Percentiles rank a stretch among this genome's conserved stretches.
Evolutionary conservation across 1,284 basidiomycete species (phyloP).

Genomic region (Agroathelia rolfsii): DNA sequence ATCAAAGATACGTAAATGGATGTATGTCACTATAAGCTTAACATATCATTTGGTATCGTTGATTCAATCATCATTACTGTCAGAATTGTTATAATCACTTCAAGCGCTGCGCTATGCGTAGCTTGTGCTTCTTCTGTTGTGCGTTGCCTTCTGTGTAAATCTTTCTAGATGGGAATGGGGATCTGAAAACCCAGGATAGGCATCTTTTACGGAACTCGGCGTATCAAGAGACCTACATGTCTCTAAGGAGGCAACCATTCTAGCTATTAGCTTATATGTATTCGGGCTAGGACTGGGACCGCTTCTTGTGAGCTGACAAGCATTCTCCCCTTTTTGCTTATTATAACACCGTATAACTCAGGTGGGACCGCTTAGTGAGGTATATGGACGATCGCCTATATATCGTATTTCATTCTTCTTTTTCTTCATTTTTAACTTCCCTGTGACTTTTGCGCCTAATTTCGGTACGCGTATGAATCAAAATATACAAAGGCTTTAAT

Average conservation of each 20-base stretch:
- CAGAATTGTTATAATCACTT: constrained; percentile 16
- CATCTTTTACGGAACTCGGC: constrained; percentile 55
- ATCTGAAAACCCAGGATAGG: constrained; percentile 26
- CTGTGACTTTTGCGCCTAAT: constrained; percentile 59
- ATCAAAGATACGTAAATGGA: too few relatives aligned
- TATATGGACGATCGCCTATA: constrained; percentile 46
- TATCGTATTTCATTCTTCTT: constrained; percentile 41
- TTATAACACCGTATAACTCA: constrained; percentile 38
- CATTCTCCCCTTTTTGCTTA: constrained; percentile 29
- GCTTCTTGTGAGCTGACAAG: constrained; percentile 38
- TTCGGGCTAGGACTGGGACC: constrained; percentile 41
- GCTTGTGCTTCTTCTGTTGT: constrained; percentile 68
- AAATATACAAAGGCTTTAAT: constrained; percentile 1
- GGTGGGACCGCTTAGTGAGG: constrained; percentile 46
- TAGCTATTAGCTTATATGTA: constrained; percentile 67
- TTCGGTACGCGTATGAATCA: constrained; percentile 28
- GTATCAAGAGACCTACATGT: constrained; percentile 52
- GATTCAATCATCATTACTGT: constrained; percentile 17
- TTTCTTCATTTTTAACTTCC: constrained; percentile 47
- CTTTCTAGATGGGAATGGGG: constrained; percentile 3
- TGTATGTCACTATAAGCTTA: too few relatives aligned
- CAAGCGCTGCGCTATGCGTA: constrained; percentile 35
- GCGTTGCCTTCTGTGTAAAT: constrained; percentile 15
- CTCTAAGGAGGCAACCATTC: constrained; percentile 52
- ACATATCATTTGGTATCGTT: constrained; percentile 5